Evolutionary conservation across 208 protist species (phyloP).

Genomic region (Angomonas deanei): DNA sequence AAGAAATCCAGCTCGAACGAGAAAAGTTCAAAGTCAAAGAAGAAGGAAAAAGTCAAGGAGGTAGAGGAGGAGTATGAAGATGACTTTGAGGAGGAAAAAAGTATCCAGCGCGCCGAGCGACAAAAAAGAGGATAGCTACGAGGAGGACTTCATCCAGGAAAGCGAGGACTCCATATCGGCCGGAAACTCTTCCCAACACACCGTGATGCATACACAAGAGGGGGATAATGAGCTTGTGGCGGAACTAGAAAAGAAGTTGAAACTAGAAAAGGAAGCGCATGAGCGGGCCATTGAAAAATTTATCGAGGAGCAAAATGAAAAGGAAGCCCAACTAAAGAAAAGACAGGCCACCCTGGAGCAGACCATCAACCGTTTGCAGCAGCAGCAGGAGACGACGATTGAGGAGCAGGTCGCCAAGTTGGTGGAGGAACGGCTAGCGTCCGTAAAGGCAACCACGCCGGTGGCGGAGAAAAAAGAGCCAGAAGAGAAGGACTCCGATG

Average conservation of each 20-base stretch:
- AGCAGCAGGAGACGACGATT: conserved; percentile 22
- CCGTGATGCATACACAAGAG: conserved; percentile 12
- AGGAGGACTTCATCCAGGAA: conserved; percentile 18
- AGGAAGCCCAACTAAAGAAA: conserved; percentile 31
- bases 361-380: conserved; percentile 19
- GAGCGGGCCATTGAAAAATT: conserved; percentile 27
- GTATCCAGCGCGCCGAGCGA: neutral
- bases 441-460: conserved; percentile 12
- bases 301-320: conserved; percentile 24
- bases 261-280: conserved; percentile 26
- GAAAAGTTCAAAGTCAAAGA: conserved; percentile 17
- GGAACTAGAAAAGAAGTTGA: conserved; percentile 18
- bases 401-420: conserved; percentile 24
- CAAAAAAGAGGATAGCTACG: conserved; percentile 7
- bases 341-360: conserved; percentile 20
- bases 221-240: conserved; percentile 16
- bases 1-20: conserved; percentile 7
- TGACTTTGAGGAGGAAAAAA: conserved; percentile 22
- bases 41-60: conserved; percentile 15
- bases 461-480: neutral
- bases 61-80: conserved; percentile 32
- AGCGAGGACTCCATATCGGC: conserved; percentile 52
- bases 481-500: neutral
- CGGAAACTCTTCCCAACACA: conserved; percentile 12
- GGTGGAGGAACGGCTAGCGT: conserved; percentile 28